These are phyloP conservation scores for Fusarium papillatum DNA, from an alignment of 2,329 filamentous ascomycete species.

Conservation along the genomic window DNA sequence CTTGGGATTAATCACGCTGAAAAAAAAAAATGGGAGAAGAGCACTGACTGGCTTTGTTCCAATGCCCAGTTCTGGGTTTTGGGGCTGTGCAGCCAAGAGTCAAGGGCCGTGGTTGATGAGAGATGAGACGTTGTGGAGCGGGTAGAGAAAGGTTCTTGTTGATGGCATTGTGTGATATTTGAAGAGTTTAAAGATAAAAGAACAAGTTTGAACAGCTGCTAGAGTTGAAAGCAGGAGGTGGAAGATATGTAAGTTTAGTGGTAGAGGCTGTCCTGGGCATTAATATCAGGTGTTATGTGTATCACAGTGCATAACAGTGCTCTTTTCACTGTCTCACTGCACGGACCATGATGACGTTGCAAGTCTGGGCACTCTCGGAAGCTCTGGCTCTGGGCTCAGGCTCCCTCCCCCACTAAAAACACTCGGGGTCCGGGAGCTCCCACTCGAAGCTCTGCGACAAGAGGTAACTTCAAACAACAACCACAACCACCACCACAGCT, in stretches of 20 bases:
- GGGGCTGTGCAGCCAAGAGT: constrained; percentile 32
- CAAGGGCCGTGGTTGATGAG: constrained; percentile 17
- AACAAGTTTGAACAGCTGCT: not conserved
- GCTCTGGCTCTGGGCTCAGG: not conserved
- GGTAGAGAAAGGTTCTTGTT: not conserved
- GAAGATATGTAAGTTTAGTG: not conserved
- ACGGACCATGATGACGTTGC: not conserved
- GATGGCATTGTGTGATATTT: not conserved
- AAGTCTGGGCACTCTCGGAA: not conserved
- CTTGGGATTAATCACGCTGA: not conserved
- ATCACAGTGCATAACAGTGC: not conserved
- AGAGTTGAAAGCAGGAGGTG: not conserved
- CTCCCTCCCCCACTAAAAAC: not conserved
- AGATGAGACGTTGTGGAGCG: not conserved
- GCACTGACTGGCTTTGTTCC: constrained; percentile 7
- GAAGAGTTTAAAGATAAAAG: not conserved
- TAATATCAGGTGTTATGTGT: not conserved
- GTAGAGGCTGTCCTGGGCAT: not conserved
- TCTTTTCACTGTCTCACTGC: not conserved
- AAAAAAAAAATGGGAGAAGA: constrained; percentile 9
- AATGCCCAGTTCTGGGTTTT: constrained; percentile 20
- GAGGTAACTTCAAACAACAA: not conserved
- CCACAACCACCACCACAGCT: not conserved
- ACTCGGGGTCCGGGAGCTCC: not conserved
- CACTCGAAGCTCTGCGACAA: not conserved